Evolutionary conservation across 306 rosid genomes (phyloP).

Genomic region (Quercus cerris): DNA sequence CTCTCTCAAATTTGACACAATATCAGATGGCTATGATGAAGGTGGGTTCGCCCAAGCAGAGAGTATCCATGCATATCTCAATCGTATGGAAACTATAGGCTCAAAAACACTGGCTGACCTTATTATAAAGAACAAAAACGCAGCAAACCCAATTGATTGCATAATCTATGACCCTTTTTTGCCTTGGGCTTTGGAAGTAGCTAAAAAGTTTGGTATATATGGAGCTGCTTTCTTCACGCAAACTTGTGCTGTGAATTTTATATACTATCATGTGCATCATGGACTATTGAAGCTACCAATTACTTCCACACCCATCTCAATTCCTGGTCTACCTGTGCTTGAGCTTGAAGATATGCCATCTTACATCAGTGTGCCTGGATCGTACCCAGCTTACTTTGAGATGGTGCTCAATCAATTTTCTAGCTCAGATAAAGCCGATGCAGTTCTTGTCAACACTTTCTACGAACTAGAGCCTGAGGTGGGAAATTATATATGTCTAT

Average conservation of each 20-base stretch:
- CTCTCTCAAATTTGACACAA: conserved; percentile 41
- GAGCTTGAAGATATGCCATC: conserved; percentile 48
- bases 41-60: conserved; percentile 46
- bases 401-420: conserved; percentile 51
- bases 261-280: conserved; percentile 34
- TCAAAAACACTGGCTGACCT: conserved; percentile 39
- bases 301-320: conserved; percentile 25
- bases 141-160: conserved; percentile 36
- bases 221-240: conserved; percentile 61
- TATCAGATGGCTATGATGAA: conserved; percentile 63
- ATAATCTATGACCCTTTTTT: conserved; percentile 48
- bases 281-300: conserved; percentile 36
- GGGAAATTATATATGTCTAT: background rate
- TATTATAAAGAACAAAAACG: conserved; percentile 25
- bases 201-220: conserved; percentile 40
- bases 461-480: conserved; percentile 61
- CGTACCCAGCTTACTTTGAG: conserved; percentile 52
- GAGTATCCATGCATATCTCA: conserved; percentile 32
- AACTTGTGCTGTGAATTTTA: conserved; percentile 41
- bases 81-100: conserved; percentile 37
- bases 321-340: conserved; percentile 51
- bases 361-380: conserved; percentile 27
- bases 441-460: conserved; percentile 56
- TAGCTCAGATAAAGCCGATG: conserved; percentile 46
- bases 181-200: conserved; percentile 52